Base-by-base conservation (phyloP, 2,329 filamentous ascomycete species). In the Aspergillus ochraceus region DNA sequence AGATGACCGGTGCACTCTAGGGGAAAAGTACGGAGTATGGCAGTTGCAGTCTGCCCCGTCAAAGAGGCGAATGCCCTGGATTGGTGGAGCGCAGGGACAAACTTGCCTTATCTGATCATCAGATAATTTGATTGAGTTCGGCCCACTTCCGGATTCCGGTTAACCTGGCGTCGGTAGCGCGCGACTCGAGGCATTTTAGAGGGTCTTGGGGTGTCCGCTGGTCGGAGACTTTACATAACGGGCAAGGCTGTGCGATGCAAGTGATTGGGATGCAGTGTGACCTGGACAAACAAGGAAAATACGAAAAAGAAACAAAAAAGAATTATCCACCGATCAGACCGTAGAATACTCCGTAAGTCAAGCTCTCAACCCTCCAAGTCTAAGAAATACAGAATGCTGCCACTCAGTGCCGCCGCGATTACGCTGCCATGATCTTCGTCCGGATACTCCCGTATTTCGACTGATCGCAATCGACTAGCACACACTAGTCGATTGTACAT, bases 391-490 rank as follows among this genome's bases (percentile, higher is more conserved):
- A 60, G 55, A 17, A 66, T 61, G 10, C 50, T 66, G 30, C 69
- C 67, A 62, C 63, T 73, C 10, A 75, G 19, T 0, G 68, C 70
- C 14, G 68, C 68, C 10, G 68, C 64, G 46, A 73, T 68, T 2
- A 74, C 68, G 45, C 68, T 74, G 2, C 69, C 65, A 57, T 76
- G 73, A 56, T 75, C 72, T 54, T 75, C 71, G 32, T 67, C 68
- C 24, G 66, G 52, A 46, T 73, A 74, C 10, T 63, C 64, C 6
- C 60, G 66, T 2, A 56, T 55, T 5, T 64, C 54, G 2, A 73
- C 30, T 2, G 51, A 51, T 3, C 60, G 29, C 14, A 73, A 42
- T 6, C 52, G 52, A 1, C 57, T 54, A 26, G 60, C 66, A 4
- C 19, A 47, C 2, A 53, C 11, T 19, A 75, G 58, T 5, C 64